phyloP scores from a whole-genome alignment of 305 asterid genomes.

The Fraxinus platypoda region DNA sequence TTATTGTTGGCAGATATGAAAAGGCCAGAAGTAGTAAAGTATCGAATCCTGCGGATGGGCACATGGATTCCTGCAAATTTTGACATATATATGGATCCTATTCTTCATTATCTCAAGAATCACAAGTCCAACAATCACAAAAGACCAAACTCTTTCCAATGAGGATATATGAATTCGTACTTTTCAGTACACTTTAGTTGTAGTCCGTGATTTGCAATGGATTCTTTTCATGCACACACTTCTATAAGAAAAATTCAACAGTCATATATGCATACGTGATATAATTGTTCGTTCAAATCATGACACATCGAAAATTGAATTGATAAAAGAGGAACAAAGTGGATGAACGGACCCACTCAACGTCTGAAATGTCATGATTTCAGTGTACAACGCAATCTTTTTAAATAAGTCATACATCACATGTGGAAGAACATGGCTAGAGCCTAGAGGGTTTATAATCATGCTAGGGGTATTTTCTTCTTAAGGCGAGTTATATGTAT shows the following conservation, averaged over 20 bases:
- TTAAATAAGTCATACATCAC: background rate
- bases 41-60: conserved; percentile 19
- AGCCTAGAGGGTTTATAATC: background rate
- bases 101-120: conserved; percentile 12
- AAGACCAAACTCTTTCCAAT: conserved; percentile 22
- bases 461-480: background rate
- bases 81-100: background rate
- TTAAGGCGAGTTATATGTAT: background rate
- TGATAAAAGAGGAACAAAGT: background rate
- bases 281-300: background rate
- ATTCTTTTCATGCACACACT: background rate
- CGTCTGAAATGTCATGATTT: background rate
- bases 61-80: conserved; percentile 23
- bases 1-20: background rate
- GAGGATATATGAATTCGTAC: conserved; percentile 28
- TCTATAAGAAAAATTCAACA: too few species aligned
- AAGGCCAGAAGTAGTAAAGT: conserved; percentile 12
- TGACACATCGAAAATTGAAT: background rate
- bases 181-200: conserved; percentile 23
- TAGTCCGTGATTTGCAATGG: conserved; percentile 32
- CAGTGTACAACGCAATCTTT: background rate
- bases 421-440: background rate
- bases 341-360: background rate
- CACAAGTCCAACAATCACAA: conserved; percentile 37
- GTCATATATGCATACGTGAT: too few species aligned